These are phyloP conservation scores for Thalassia testudinum DNA, from an alignment of 116 monocot genomes.

Conservation along the genomic window DNA sequence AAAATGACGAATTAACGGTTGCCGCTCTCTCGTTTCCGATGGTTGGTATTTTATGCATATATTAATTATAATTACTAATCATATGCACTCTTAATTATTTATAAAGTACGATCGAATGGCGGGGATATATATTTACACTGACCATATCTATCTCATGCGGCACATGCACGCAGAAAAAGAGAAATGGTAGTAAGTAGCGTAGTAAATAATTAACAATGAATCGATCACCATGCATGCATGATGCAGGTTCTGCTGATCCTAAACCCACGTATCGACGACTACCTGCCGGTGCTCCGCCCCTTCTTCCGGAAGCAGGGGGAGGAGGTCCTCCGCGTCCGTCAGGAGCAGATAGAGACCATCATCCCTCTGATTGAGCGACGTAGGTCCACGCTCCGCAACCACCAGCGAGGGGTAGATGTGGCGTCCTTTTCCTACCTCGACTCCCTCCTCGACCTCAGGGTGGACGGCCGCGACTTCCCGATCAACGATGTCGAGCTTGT, in stretches of 20 bases:
- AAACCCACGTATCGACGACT: slow-evolving; percentile 58
- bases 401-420: neutral
- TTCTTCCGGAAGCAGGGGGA: slow-evolving; percentile 39
- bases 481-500: slow-evolving; percentile 50
- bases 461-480: slow-evolving; percentile 31
- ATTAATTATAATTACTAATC: no score
- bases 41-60: no score
- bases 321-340: slow-evolving; percentile 21
- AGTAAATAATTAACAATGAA: no score
- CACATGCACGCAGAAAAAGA: no score
- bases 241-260: slow-evolving; percentile 33
- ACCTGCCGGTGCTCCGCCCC: slow-evolving; percentile 57
- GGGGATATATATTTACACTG: no score
- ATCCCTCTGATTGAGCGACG: slow-evolving; percentile 47
- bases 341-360: slow-evolving; percentile 33
- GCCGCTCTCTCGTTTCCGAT: no score
- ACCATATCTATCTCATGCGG: no score
- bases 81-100: no score
- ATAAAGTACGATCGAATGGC: no score
- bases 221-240: no score
- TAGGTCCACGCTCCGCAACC: slow-evolving; percentile 15
- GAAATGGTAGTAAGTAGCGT: no score
- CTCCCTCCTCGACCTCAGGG: slow-evolving; percentile 59
- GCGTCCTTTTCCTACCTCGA: slow-evolving; percentile 74
- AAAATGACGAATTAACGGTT: no score